Evolutionary conservation across 1,284 basidiomycete species (phyloP).

Genomic region (Ceratorhiza oryzae-sativae): DNA sequence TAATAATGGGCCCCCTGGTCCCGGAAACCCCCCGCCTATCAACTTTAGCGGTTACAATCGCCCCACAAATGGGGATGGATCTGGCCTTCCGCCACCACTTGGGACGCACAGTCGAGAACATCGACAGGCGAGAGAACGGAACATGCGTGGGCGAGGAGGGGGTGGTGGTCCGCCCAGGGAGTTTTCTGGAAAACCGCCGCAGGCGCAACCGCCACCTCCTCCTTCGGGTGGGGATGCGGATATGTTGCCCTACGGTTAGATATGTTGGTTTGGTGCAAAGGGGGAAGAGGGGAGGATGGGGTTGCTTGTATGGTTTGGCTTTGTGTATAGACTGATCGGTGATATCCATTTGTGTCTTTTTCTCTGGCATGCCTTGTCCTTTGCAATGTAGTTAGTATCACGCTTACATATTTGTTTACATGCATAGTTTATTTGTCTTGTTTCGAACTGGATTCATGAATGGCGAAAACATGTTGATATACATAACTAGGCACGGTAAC

Average conservation of each 20-base stretch:
- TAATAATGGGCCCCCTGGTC: constrained; percentile 3
- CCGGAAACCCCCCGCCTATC: constrained; percentile 12
- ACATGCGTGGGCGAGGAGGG: constrained; percentile 19
- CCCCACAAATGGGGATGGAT: neutral
- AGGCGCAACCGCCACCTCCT: neutral
- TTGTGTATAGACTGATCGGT: neutral
- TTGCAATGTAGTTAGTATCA: constrained; percentile 32
- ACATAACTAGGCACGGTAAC: too few species aligned
- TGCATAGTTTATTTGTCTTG: constrained; percentile 23
- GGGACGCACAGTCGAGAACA: constrained; percentile 34
- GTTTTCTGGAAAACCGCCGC: neutral
- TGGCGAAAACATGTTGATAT: too few species aligned
- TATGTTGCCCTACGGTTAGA: constrained; percentile 13
- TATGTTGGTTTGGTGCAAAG: too few species aligned
- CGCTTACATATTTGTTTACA: constrained; percentile 24
- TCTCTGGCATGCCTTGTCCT: neutral
- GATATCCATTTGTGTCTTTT: neutral
- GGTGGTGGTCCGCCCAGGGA: neutral
- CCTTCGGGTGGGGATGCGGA: neutral
- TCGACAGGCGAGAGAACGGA: constrained; percentile 25
- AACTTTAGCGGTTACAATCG: constrained; percentile 30
- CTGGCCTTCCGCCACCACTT: constrained; percentile 2
- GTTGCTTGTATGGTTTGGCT: neutral
- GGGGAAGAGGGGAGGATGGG: neutral
- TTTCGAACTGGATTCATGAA: neutral